Conservation (phyloP, 176 grass and related monocot genomes). For the Eleusine indica region DNA sequence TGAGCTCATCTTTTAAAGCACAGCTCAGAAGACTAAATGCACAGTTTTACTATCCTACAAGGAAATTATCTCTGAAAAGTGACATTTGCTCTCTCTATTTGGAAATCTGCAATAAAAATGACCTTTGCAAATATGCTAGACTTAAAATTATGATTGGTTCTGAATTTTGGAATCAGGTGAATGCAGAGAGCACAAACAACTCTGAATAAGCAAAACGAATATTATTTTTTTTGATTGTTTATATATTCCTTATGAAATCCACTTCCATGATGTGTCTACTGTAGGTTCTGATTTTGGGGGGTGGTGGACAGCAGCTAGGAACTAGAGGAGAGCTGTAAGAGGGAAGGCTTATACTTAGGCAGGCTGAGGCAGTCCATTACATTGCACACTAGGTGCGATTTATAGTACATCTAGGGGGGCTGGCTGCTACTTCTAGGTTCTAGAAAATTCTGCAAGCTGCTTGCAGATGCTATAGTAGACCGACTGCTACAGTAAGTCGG, state of each 20-base stretch:
- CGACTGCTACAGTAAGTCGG: too few species aligned
- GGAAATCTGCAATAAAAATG: neutral
- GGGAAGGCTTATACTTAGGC: too few species aligned
- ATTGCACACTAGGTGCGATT: too few species aligned
- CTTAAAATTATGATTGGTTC: neutral
- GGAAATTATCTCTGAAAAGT: neutral
- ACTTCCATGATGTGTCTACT: neutral
- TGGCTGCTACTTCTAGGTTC: too few species aligned
- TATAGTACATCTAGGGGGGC: too few species aligned
- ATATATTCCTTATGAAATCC: slow-evolving; percentile 7
- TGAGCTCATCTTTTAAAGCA: neutral
- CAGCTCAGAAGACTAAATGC: neutral
- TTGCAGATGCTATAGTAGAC: too few species aligned
- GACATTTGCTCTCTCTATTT: neutral
- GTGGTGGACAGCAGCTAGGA: too few species aligned
- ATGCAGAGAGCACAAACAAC: slow-evolving; percentile 7
- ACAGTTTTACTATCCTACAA: slow-evolving; percentile 18
- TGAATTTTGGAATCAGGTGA: neutral
- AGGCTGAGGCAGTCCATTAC: too few species aligned
- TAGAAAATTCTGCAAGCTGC: too few species aligned
- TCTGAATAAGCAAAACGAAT: neutral
- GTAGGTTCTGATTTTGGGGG: too few species aligned
- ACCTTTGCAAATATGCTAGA: neutral
- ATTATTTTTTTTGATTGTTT: neutral
- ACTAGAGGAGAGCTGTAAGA: too few species aligned